Conservation (phyloP, 2,329 filamentous ascomycete genomes). For the Mariannaea elegans region DNA sequence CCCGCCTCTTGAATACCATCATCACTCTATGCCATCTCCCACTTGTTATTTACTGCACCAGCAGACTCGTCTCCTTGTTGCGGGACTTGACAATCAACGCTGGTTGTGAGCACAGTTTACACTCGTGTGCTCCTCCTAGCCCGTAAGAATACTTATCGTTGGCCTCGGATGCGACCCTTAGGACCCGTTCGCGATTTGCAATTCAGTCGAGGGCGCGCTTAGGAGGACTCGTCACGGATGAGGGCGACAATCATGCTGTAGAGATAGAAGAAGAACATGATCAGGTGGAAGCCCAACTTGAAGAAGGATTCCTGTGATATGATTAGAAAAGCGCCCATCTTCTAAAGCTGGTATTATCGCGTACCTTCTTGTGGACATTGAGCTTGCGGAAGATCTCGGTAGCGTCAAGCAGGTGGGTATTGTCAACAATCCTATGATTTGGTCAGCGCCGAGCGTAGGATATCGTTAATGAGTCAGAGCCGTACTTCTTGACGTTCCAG, state of each 20-base stretch:
- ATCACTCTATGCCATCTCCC: constrained; percentile 40
- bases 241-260: constrained; percentile 98
- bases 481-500: constrained; percentile 98
- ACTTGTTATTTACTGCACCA: constrained; percentile 38
- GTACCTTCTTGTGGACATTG: constrained; percentile 98
- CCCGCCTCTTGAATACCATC: constrained; percentile 38
- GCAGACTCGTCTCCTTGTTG: constrained; percentile 34
- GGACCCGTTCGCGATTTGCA: constrained; percentile 23
- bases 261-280: constrained; percentile 99
- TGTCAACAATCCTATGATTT: constrained; percentile 83
- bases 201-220: constrained; percentile 48
- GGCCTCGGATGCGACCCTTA: constrained; percentile 17
- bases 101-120: neutral
- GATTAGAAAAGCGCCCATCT: constrained; percentile 32
- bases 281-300: constrained; percentile 96
- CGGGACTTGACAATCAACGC: constrained; percentile 32
- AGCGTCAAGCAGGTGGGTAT: constrained; percentile 94
- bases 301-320: constrained; percentile 88
- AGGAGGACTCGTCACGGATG: constrained; percentile 93
- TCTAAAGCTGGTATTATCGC: neutral
- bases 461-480: constrained; percentile 33
- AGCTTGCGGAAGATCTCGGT: constrained; percentile 99
- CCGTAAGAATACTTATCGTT: constrained; percentile 19
- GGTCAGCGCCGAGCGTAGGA: constrained; percentile 33
- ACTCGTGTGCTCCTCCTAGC: constrained; percentile 18